phyloP scores from a whole-genome alignment of 257 asterid species.

The Osmanthus fragrans region DNA sequence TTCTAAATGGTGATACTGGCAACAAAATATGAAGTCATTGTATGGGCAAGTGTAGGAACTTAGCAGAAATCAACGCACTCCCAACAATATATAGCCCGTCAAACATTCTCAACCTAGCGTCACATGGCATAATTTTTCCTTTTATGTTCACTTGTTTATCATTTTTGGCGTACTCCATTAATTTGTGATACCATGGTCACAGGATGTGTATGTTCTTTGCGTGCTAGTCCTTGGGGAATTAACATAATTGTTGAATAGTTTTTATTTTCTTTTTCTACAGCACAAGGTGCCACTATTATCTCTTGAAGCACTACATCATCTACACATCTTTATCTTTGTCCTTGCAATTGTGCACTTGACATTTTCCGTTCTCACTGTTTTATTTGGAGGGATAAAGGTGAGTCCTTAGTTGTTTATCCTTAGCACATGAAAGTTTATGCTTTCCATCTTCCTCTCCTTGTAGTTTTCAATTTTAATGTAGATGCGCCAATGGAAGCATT shows the following conservation, averaged over 20 bases:
- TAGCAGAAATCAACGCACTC: neutral
- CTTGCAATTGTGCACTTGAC: slow-evolving; percentile 82
- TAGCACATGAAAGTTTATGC: neutral
- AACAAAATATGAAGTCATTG: neutral
- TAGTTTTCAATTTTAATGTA: slow-evolving; percentile 25
- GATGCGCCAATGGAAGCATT: slow-evolving; percentile 93
- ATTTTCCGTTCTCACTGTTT: slow-evolving; percentile 69
- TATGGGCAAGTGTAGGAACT: neutral
- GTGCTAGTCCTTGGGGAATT: neutral
- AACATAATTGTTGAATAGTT: neutral
- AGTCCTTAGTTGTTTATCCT: slow-evolving; percentile 17
- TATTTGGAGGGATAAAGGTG: slow-evolving; percentile 75
- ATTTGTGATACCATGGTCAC: neutral
- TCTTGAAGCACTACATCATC: slow-evolving; percentile 75
- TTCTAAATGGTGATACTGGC: neutral
- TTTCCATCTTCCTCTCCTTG: neutral
- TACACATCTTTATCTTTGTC: slow-evolving; percentile 81
- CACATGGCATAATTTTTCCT: neutral
- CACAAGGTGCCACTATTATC: slow-evolving; percentile 68
- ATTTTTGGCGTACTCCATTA: neutral
- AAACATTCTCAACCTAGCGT: neutral
- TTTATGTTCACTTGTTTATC: slow-evolving; percentile 3
- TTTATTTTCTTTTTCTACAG: slow-evolving; percentile 36
- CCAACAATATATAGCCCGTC: neutral
- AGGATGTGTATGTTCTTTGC: neutral